Base-by-base conservation (phyloP, 148 eudicot genomes). In the Nepenthes gracilis region DNA sequence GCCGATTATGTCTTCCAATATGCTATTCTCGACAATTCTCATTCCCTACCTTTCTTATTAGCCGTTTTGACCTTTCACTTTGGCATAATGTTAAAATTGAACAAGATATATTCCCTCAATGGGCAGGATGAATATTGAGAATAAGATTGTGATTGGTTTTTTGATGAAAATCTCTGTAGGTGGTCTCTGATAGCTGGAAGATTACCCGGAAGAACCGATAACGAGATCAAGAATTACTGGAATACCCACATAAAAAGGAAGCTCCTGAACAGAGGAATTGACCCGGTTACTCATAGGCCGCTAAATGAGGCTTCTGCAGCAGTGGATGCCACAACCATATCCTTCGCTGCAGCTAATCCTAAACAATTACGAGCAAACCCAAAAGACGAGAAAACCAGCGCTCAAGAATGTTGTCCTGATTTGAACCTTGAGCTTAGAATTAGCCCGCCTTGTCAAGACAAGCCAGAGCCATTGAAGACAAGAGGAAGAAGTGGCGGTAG, bases 171-270 rank as follows among this genome's bases (percentile, higher is more conserved):
- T 61, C 1, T 50, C 4, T 48, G 23, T 23, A 84, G 89, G 65
- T 84, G 89, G 89, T 84, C 89, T 5, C 71, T 84, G 2, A 84
- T 84, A 47, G 89, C 89, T 6, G 89, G 81, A 54, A 72, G 85
- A 62, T 67, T 84, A 33, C 85, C 89, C 0, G 89, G 89, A 69
- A 73, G 89, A 65, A 84, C 89, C 4, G 89, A 84, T 32, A 84
- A 84, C 23, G 89, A 84, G 73, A 81, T 84, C 58, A 84, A 84
- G 67, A 84, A 84, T 33, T 84, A 84, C 58, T 84, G 89, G 89
- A 84, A 84, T 47, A 81, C 89, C 10, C 89, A 84, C 35, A 81
- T 84, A 10, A 72, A 85, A 63, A 73, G 89, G 43, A 84, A 84
- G 71, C 85, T 84, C n/a, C 5, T 81, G 49, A 84, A 68, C 72